Evolutionary conservation across 805 yeast genomes (phyloP), one percentile per base, ranked within the genome.

Genomic region (Metschnikowia orientalis): DNA sequence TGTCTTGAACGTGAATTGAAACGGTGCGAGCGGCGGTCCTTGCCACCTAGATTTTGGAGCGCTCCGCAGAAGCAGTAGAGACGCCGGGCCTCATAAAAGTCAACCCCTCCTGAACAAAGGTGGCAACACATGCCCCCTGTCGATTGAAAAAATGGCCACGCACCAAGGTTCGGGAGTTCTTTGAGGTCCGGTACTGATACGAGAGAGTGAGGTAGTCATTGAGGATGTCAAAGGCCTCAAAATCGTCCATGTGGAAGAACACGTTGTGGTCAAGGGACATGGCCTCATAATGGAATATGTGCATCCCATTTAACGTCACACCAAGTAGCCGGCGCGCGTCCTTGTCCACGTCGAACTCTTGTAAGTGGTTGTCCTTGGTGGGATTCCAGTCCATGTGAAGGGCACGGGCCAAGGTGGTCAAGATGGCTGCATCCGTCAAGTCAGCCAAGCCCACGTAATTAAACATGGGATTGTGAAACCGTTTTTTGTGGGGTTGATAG

Each of bases 181-280:
- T 48, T 1, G 57, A 51, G 21, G 63, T 39, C 32, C 54, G 56
- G 40, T 53, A 56, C 40, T 62, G 70, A 43, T 63, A 63, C 11
- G 53, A 45, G 32, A 63, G 56, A 6, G 58, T 47, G 21, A 62
- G 45, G 69, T 70, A 66, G 19, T 61, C 64, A 26, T 47, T 48
- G 20, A 56, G 53, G 5, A 61, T 42, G 31, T 65, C 63, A 27
- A 60, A 53, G 5, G 42, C 36, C 17, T 26, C 30, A 17, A 24
- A 45, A 20, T 57, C 54, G 26, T 48, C 54, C 21, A 47, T 42
- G 31, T 66, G 71, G 42, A 66, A 66, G 38, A 65, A 65, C 11
- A 66, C 51, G 41, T 65, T 70, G 47, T 66, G 71, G 43, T 65
- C 71, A 18, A 66, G 45, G 4, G 69, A 61, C 71, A 66, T 65